Base-by-base conservation (phyloP, 2,329 filamentous ascomycete species). In the Helminthosporium solani region DNA sequence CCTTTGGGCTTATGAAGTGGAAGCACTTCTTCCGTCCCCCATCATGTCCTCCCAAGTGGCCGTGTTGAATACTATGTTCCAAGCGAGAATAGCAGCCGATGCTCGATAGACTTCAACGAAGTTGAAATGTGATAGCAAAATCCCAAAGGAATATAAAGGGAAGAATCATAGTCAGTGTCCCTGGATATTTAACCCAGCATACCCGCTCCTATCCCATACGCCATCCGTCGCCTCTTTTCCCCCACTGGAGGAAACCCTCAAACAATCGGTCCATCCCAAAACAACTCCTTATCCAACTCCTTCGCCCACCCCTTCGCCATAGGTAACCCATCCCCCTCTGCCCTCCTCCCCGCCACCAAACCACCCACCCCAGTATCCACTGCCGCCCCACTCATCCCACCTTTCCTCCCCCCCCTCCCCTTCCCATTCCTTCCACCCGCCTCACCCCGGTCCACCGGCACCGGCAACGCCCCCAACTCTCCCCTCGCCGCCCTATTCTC, bases 261-360 rank as follows among this genome's bases (percentile, higher is more conserved):
- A 20, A 58, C 46, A 34, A 67, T 62, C 9, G 48, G 44, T 20
- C 25, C 49, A 38, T 61, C 53, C 61, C 62, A 67, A 31, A 68
- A 68, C 54, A 67, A 50, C 2, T 54, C 52, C 52, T 25, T 27
- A 1, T 50, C 53, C 47, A 67, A 39, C 50, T 67, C 65, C 46
- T 60, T 59, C 31, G 63, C 48, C 37, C 47, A 53, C 2, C 63
- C 63, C 54, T 64, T 67, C 1, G 65, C 64, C 33, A 60, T 18
- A 20, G 63, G 64, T 36, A 52, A 50, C 33, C 16, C 52, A 7
- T 49, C 42, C 2, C 40, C 37, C 18, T 53, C 53, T 7, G 51
- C 48, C 54, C 63, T 66, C 28, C 49, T 53, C 1, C 50, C 62
- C 23, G 57, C 62, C 39, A 52, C 52, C 30, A 66, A 28, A n/a